A percentile compares a stretch with the other conserved stretches of the same genome.
Conservation (phyloP, 2,329 filamentous ascomycete species). For the Xylogone sp. region DNA sequence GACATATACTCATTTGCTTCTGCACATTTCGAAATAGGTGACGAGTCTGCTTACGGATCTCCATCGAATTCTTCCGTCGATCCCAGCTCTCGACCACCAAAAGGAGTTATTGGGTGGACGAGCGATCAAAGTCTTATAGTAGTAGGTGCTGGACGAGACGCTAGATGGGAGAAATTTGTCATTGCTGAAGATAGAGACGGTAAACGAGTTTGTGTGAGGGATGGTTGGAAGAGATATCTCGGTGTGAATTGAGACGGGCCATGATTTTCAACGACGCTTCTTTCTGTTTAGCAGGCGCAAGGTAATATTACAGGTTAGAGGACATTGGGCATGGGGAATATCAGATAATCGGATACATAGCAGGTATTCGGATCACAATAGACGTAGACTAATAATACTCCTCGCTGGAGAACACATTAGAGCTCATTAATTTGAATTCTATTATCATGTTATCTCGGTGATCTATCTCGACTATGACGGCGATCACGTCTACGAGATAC, state of each 20-base stretch:
- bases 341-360: background rate
- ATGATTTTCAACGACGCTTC: background rate
- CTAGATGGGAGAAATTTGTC: conserved; percentile 83
- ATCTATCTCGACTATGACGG: background rate
- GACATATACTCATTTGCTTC: conserved; percentile 85
- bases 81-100: conserved; percentile 54
- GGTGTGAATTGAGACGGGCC: conserved; percentile 30
- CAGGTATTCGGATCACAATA: background rate
- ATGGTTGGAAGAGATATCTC: conserved; percentile 82
- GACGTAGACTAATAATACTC: background rate
- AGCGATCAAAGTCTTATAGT: conserved; percentile 71
- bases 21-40: conserved; percentile 76
- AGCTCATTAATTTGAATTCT: background rate
- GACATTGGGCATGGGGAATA: background rate
- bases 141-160: conserved; percentile 74
- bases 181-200: conserved; percentile 67
- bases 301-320: conserved; percentile 7
- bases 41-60: conserved; percentile 67
- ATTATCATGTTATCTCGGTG: background rate
- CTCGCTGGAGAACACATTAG: too few species aligned
- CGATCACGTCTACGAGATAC: background rate
- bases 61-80: conserved; percentile 42
- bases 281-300: conserved; percentile 20
- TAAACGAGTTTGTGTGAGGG: conserved; percentile 60
- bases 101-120: conserved; percentile 84